These are phyloP conservation scores for Talaromyces sp. DNA, from an alignment of 2,329 filamentous ascomycete species.

Conservation along the genomic window DNA sequence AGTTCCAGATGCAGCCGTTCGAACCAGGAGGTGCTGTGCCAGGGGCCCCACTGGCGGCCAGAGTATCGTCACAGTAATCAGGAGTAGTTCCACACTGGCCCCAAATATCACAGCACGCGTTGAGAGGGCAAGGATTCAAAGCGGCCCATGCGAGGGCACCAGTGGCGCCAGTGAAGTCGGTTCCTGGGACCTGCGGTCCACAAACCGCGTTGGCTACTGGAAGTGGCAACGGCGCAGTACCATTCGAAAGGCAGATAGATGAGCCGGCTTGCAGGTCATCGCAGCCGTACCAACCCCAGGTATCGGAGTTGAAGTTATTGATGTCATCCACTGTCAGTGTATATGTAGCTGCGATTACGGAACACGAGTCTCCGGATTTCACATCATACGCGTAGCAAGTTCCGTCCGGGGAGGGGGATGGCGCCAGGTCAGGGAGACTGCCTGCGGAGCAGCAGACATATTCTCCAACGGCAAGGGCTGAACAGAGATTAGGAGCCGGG, in stretches of 20 bases:
- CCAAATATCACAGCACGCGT: constrained; percentile 40
- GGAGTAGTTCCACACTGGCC: constrained; percentile 43
- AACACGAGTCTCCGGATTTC: constrained; percentile 31
- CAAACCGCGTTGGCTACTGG: constrained; percentile 34
- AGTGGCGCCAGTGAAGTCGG: constrained; percentile 32
- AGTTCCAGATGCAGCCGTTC: constrained; percentile 41
- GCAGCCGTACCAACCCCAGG: constrained; percentile 42
- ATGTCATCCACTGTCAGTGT: constrained; percentile 38
- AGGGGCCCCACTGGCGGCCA: constrained; percentile 28
- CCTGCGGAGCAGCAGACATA: neutral
- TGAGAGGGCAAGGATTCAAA: constrained; percentile 46
- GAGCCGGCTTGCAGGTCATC: constrained; percentile 22
- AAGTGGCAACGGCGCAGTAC: constrained; percentile 35
- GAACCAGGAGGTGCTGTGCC: constrained; percentile 32
- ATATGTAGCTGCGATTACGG: constrained; percentile 25
- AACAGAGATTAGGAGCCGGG: neutral
- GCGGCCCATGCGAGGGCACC: constrained; percentile 26
- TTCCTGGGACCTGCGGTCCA: constrained; percentile 35
- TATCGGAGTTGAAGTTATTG: constrained; percentile 34
- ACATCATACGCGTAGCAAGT: constrained; percentile 35
- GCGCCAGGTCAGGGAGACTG: neutral
- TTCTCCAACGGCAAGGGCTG: neutral
- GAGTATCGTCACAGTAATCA: constrained; percentile 40
- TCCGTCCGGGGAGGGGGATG: constrained; percentile 29
- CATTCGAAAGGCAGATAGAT: constrained; percentile 36